Evolutionary conservation across 2,329 filamentous ascomycete genomes (phyloP), one percentile per base, ranked within the genome.

Genomic region (Cadophora luteo-olivacea): DNA sequence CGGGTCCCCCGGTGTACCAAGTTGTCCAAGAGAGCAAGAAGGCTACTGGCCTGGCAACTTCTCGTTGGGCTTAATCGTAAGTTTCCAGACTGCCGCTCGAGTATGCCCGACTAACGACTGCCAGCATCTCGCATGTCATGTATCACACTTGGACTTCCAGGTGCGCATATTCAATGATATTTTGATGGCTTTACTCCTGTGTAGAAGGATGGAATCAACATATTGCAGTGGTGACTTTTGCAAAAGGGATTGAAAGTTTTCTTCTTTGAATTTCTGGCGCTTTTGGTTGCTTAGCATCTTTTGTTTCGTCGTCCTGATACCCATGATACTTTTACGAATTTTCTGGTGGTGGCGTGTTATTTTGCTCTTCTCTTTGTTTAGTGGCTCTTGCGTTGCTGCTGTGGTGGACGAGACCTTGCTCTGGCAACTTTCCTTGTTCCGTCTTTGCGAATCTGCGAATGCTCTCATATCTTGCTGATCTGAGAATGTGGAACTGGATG

Each of bases 51-150:
- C 29, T 58, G 33, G n/a, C 32, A 33, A 32, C 33, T 24, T 58
- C 55, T 36, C 55, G 55, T 7, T 58, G 55, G 55, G 32, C 55
- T 58, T 58, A 14, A 58, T 58, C 5, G 33, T 58, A 38, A 24
- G 55, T 58, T 38, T 41, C 2, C 7, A 4, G 3, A 5, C 32
- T 38, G 19, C 19, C 55, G 9, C 4, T 58, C 14, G 4, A 1
- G 24, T 22, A 8, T 38, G 4, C 11, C 11, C 14, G 6, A 58
- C 33, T 58, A 58, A 58, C n/a, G 19, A 19, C 22, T 25, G 7
- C 33, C n/a, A 38, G 55, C 38, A 38, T 25, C 55, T 58, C 9
- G 19, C 55, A 58, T 58, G 32, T 58, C 19, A 7, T 38, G n/a
- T 41, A 41, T 36, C 33, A 24, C 32, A 58, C 55, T 38, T 58